A percentile compares a stretch with the other conserved stretches of the same genome.
These are phyloP conservation scores for Fraxinus latifolia DNA, from an alignment of 305 asterid genomes.

Conservation along the genomic window DNA sequence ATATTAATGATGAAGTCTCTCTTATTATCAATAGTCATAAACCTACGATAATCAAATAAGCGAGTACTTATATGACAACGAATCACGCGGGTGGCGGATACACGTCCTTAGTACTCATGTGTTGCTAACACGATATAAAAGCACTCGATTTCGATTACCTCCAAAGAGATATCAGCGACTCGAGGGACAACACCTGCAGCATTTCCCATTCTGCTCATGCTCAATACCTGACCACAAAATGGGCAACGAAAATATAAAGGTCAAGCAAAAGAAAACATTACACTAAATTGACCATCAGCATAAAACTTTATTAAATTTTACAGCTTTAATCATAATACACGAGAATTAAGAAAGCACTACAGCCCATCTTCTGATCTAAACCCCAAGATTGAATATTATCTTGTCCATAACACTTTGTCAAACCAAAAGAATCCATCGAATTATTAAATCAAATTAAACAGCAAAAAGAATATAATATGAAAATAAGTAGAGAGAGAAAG, in stretches of 20 bases:
- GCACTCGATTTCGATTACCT: constrained; percentile 38
- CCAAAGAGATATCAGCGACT: constrained; percentile 63
- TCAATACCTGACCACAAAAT: constrained; percentile 54
- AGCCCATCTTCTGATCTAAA: constrained; percentile 24
- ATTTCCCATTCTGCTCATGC: constrained; percentile 93
- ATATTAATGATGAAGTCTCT: not conserved
- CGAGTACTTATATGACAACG: not conserved
- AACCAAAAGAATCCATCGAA: constrained; percentile 35
- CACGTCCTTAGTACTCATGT: not conserved
- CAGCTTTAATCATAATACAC: not conserved
- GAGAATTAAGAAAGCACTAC: not conserved
- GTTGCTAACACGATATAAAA: not conserved
- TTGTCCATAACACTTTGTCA: constrained; percentile 35
- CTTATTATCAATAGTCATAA: not conserved
- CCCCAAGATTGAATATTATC: constrained; percentile 19
- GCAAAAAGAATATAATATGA: not conserved
- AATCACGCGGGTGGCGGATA: not conserved
- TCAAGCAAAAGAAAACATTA: not conserved
- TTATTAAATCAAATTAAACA: constrained; percentile 6
- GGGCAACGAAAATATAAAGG: not conserved
- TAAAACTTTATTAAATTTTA: not conserved
- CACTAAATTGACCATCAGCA: not conserved
- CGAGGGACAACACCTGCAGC: constrained; percentile 73
- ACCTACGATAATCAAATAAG: not conserved
- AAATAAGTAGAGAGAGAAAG: constrained; percentile 3